phyloP scores from a whole-genome alignment of 176 grass and related monocot species.

The Oryza meyeriana region DNA sequence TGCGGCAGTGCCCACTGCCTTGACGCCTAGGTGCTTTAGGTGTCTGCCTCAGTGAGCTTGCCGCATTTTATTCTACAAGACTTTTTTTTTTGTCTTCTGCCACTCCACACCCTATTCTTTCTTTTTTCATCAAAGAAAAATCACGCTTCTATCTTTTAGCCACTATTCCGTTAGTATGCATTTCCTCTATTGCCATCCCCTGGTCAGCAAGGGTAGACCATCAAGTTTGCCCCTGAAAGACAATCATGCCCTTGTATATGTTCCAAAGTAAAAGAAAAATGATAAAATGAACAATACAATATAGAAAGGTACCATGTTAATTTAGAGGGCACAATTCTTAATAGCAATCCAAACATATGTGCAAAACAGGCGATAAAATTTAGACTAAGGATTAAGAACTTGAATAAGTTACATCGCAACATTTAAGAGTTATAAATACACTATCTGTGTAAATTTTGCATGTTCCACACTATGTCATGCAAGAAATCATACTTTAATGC shows the following conservation, averaged over 20 bases:
- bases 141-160: no score
- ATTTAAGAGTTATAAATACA: background rate
- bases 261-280: background rate
- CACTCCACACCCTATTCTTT: background rate
- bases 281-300: background rate
- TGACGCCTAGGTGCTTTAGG: background rate
- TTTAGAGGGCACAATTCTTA: background rate
- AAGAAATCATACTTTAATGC: background rate
- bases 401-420: background rate
- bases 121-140: background rate
- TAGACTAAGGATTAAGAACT: background rate
- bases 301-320: background rate
- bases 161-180: background rate
- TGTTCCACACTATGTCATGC: background rate
- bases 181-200: background rate
- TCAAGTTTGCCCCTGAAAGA: background rate
- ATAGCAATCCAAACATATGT: background rate
- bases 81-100: background rate
- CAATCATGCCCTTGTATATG: background rate
- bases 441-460: background rate
- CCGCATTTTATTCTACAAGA: background rate
- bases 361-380: background rate
- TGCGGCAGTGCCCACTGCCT: background rate
- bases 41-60: background rate
- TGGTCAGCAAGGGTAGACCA: background rate